phyloP scores from a whole-genome alignment of 306 rosid species.

The Cyclanthera cordifolia region DNA sequence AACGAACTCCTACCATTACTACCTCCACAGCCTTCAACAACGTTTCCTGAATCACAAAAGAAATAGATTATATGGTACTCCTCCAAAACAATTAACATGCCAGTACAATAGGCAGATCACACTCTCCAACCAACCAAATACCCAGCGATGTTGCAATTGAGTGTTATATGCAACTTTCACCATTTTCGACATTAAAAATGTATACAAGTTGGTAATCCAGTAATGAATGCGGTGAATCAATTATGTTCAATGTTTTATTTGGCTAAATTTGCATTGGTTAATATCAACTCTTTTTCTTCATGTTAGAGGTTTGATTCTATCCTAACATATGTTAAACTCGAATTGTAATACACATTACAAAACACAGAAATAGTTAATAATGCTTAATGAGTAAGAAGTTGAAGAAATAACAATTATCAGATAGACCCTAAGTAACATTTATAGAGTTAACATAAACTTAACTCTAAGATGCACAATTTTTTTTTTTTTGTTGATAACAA shows the following conservation, averaged over 20 bases:
- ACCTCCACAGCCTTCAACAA: slow-evolving; percentile 29
- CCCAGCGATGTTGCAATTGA: neutral
- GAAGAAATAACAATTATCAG: neutral
- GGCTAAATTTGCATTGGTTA: neutral
- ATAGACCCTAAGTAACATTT: neutral
- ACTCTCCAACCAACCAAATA: too few relatives aligned
- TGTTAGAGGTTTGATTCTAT: neutral
- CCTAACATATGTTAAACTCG: neutral
- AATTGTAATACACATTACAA: neutral
- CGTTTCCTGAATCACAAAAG: slow-evolving; percentile 34
- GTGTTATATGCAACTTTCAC: neutral
- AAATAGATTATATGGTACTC: neutral
- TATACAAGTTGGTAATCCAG: neutral
- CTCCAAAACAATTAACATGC: neutral
- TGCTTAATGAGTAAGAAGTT: neutral
- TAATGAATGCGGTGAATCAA: too few relatives aligned
- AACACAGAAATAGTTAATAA: neutral
- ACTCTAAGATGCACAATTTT: neutral
- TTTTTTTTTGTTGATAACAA: too few relatives aligned
- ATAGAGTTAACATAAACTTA: slow-evolving; percentile 1
- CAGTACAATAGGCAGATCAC: neutral
- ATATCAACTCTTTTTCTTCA: neutral
- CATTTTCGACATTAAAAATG: neutral
- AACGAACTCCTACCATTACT: slow-evolving; percentile 15
- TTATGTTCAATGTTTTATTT: neutral